Evolutionary conservation across 345 rosid species (phyloP).

Genomic region (Erucastrum elatum): DNA sequence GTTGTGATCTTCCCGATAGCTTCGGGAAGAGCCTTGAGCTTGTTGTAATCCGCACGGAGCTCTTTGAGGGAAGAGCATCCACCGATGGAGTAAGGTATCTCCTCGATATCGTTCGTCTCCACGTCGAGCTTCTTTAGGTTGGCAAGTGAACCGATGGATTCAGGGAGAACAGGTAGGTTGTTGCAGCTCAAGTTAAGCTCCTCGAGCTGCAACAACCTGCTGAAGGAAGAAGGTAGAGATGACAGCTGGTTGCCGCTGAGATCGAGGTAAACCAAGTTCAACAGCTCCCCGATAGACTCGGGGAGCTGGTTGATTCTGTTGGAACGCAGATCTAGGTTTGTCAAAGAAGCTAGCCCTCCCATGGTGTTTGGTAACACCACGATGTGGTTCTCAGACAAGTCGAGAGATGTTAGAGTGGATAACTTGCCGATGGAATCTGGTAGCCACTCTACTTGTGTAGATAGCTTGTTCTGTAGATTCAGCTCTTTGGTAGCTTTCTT

Average conservation of each 20-base stretch:
- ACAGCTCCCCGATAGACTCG: conserved; percentile 74
- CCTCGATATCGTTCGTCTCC: conserved; percentile 90
- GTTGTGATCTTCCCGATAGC: conserved; percentile 88
- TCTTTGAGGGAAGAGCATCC: conserved; percentile 70
- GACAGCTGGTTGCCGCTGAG: conserved; percentile 76
- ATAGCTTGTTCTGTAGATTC: conserved; percentile 75
- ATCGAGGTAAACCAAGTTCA: conserved; percentile 62
- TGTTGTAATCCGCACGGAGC: conserved; percentile 82
- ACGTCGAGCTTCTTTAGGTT: conserved; percentile 64
- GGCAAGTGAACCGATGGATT: conserved; percentile 70
- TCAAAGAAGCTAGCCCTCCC: conserved; percentile 79
- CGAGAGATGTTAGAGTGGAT: conserved; percentile 58
- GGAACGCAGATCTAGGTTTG: conserved; percentile 74
- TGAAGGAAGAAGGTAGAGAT: conserved; percentile 65
- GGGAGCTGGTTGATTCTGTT: conserved; percentile 77
- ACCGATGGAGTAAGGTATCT: conserved; percentile 78
- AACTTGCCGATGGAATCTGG: conserved; percentile 93
- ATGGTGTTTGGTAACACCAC: conserved; percentile 68
- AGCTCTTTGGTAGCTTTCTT: conserved; percentile 80
- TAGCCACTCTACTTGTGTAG: conserved; percentile 85
- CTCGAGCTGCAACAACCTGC: conserved; percentile 70
- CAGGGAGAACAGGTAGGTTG: conserved; percentile 59
- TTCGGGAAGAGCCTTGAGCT: conserved; percentile 97
- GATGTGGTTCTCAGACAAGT: conserved; percentile 80
- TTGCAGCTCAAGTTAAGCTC: conserved; percentile 88